Evolutionary conservation across 768 basidiomycete genomes (phyloP), one percentile per base, ranked within the genome.

Genomic region (Lactarius trivialis): DNA sequence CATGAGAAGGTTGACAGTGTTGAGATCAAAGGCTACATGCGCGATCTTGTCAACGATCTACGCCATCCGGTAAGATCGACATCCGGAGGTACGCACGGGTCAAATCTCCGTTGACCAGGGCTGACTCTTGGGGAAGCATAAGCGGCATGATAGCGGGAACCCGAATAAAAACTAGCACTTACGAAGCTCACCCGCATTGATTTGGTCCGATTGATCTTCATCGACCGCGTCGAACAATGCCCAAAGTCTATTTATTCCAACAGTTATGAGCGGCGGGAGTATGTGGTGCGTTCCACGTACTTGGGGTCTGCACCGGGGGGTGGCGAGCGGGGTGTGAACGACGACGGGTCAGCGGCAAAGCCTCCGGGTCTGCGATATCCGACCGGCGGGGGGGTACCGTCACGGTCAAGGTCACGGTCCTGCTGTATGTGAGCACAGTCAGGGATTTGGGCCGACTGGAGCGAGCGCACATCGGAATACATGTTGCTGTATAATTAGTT

Each of bases 1-100:
- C 86, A 93, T 91, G 65, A 92, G 77, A 34, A 92, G 79, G 76
- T 89, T 91, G 72, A 92, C 86, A 30, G 91, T 93, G 69, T 92
- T 91, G 59, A 89, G 75, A 75, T 92, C 91, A 69, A 93, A 93
- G 6, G 85, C 89, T 90, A 57, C 8, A 39, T 45, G 56, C 12
- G n/a, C 39, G 33, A 11, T 56, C 52, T 14, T n/a, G 21, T 26
- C 34, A 41, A 53, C 4, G 45, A 53, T 14, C 28, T 43, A 21
- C n/a, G 26, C 33, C 21, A 33, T n/a, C 21, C 24, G 26, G 15
- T 9, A 8, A 39, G 34, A 32, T 45, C 51, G 51, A 37, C 17
- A 24, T 14, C 28, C 24, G 50, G 28, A 17, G 56, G 8, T 14
- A 78, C 90, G 73, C 66, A 91, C 90, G 83, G 67, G 80, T 81